Evolutionary conservation across 768 basidiomycete genomes (phyloP), one percentile per base, ranked within the genome.

Genomic region (Leucocoprinus sp.): DNA sequence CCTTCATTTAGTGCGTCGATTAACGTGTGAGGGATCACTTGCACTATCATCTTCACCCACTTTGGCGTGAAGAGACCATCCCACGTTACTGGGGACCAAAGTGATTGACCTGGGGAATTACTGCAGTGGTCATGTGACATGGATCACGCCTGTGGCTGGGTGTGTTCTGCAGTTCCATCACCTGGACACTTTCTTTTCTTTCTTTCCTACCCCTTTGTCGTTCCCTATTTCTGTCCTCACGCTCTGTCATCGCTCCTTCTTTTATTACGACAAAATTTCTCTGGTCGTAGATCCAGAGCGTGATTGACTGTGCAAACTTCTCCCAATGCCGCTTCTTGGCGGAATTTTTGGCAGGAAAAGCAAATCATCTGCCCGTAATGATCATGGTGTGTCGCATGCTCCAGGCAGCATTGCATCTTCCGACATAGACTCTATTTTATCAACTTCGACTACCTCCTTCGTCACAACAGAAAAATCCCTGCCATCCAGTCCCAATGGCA

Each of bases 341-440:
- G 65, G 64, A 37, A 54, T 70, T 42, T 70, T 70, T 52, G 58
- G 62, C 15, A 57, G 61, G 43, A 70, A 67, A 58, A 61, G 58
- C 52, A 65, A 64, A 54, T 29, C 58, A 21, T 52, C 60, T 14
- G 42, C 54, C 48, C 57, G 49, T 44, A 59, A 39, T 45, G 51
- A 49, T 52, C 53, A 39, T 52, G 36, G 36, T 36, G 47, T n/a
- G 44, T 50, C 40, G 31, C 50, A 51, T 44, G 40, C 47, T 41
- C 50, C 57, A 42, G 48, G 48, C 45, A 50, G 46, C 51, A 14
- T 56, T 52, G 43, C 56, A 35, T 35, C 51, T 41, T 45, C 54
- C 45, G 45, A 54, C 42, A 27, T 51, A 11, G 59, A 58, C 17
- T 61, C 61, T 5, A 45, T 52, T 15, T 31, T 55, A 3, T 66